These are phyloP conservation scores for Gaeumannomyces sp. DNA, from an alignment of 2,329 filamentous ascomycete species.

Conservation along the genomic window DNA sequence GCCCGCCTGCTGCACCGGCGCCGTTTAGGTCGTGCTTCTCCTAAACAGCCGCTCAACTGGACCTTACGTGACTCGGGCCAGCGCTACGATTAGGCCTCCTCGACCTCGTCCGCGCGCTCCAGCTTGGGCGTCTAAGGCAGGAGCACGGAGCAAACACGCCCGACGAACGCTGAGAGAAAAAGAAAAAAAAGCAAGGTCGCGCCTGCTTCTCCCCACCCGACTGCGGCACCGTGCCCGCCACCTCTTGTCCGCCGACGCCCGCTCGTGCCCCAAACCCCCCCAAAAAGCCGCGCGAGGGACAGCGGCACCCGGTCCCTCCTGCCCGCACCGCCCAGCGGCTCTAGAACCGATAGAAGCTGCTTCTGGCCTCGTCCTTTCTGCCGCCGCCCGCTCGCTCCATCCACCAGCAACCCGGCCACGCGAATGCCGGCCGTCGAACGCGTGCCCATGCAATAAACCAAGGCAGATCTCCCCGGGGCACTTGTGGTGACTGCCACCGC, in stretches of 20 bases:
- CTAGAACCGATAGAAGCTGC: neutral
- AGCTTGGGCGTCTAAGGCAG: neutral
- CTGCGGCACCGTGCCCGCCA: neutral
- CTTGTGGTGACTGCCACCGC: conserved; percentile 1
- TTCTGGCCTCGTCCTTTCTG: neutral
- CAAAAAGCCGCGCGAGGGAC: neutral
- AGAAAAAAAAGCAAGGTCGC: neutral
- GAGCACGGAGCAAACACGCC: neutral
- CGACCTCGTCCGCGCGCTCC: neutral
- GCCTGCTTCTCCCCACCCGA: neutral
- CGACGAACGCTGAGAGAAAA: neutral
- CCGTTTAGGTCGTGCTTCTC: neutral
- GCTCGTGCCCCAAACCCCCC: neutral
- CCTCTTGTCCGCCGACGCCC: neutral
- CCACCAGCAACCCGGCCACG: neutral
- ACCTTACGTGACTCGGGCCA: neutral
- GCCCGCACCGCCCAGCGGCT: neutral
- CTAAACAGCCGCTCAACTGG: neutral
- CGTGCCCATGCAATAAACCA: neutral
- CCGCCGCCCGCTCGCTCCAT: neutral
- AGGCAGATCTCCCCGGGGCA: neutral
- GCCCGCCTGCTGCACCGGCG: neutral
- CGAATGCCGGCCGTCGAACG: neutral
- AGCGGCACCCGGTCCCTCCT: neutral
- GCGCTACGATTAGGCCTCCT: neutral